Conservation (phyloP, 768 basidiomycete genomes). For the Kwoniella dejecticola region DNA sequence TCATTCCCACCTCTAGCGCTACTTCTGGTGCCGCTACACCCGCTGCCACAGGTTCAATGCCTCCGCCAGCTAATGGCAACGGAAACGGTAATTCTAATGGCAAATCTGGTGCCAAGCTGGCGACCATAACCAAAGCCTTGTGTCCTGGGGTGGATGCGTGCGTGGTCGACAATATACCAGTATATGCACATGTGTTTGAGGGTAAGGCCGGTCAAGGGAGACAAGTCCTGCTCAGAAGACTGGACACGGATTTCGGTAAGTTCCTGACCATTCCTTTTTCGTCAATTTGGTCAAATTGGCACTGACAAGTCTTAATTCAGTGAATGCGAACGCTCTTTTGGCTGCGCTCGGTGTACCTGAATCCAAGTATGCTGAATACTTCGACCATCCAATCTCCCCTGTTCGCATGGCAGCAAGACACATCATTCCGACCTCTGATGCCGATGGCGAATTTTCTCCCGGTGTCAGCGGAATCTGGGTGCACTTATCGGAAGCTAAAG, state of each 20-base stretch:
- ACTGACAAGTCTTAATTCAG: slow-evolving; percentile 18
- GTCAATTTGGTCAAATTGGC: neutral
- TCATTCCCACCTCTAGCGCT: no score
- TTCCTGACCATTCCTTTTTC: neutral
- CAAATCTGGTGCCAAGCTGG: slow-evolving; percentile 14
- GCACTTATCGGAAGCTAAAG: slow-evolving; percentile 28
- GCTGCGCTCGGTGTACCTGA: slow-evolving; percentile 35
- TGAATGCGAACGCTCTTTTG: slow-evolving; percentile 43
- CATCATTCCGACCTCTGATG: slow-evolving; percentile 12
- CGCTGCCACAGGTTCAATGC: neutral
- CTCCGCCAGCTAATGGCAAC: neutral
- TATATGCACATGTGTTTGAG: slow-evolving; percentile 32
- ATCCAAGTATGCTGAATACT: slow-evolving; percentile 26
- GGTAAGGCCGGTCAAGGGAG: slow-evolving; percentile 14
- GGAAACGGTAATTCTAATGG: slow-evolving; percentile 5
- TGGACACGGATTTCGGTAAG: slow-evolving; percentile 49
- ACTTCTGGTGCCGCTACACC: neutral
- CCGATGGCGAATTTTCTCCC: slow-evolving; percentile 15
- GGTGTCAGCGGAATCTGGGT: slow-evolving; percentile 42
- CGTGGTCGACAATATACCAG: slow-evolving; percentile 46
- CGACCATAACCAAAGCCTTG: slow-evolving; percentile 25
- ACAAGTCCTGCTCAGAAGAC: slow-evolving; percentile 31
- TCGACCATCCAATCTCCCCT: slow-evolving; percentile 24
- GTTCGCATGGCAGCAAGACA: slow-evolving; percentile 23
- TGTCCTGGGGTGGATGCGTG: slow-evolving; percentile 41